Base-by-base conservation (phyloP, 2,329 filamentous ascomycete genomes). In the Phaeosphaeriaceae sp. region DNA sequence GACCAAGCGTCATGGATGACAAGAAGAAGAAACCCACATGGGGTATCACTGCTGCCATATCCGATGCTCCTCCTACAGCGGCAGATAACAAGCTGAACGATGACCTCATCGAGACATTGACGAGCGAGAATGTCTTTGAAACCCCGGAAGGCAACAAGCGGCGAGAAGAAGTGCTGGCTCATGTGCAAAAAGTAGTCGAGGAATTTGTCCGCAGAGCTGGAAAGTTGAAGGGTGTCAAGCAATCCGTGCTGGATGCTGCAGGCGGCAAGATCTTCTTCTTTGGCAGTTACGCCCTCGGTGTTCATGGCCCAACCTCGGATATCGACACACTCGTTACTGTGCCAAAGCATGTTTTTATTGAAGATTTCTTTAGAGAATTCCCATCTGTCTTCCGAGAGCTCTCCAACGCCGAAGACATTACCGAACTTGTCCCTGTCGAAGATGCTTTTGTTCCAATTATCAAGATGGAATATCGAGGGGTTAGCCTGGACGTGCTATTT, bases 401-500 rank as follows among this genome's bases (percentile, higher is more conserved):
- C 83, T 86, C 90, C 1, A 85, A 88, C 7, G 78, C 85, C 30
- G 89, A 87, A n/a, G 82, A 92, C 50, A 90, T 97, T 62, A 88
- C 89, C 52, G 90, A 95, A 69, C 81, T 97, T 64, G 87, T 90
- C 2, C 85, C 88, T 0, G 94, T 99, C 30, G 87, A 87, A 39
- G 93, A 96, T 66, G 91, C 93, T 3, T 96, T 90, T 67, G 93
- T 97, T 6, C 94, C 94, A 39, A 96, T 99, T 71, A 97, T 99
- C 79, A 97, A 97, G 72, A 90, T 97, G 66, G 90, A 96, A 71
- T 90, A 95, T 61, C 86, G 83, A 42, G 90, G 87, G 41, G 95
- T 99, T 70, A 94, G 90, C 72, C 95, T 99, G 70, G 94, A 99
- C 81, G 77, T 99, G 60, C 95, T 97, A 58, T 81, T 79, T 53